Evolutionary conservation across 345 rosid species (phyloP).

Genomic region (Eucalyptus cladocalyx): DNA sequence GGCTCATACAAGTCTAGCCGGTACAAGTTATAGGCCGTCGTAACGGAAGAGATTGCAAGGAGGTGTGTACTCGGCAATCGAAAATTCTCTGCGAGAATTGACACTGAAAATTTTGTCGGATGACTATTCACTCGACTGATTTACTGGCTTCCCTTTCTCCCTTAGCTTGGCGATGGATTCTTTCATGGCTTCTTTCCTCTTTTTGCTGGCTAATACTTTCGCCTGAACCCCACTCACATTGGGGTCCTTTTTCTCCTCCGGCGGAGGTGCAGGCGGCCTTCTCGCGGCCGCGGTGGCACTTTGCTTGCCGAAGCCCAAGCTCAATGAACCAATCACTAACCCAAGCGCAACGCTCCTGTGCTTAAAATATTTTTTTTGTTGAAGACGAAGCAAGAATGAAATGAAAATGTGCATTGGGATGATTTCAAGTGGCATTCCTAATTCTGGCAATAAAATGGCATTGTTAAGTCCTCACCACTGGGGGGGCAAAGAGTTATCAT

Average conservation of each 20-base stretch:
- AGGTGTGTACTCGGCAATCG: not conserved
- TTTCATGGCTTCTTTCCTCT: slow-evolving; percentile 38
- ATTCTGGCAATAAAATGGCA: not conserved
- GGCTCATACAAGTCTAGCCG: not conserved
- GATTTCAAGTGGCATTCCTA: not conserved
- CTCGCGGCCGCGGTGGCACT: slow-evolving; percentile 46
- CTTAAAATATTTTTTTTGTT: not conserved
- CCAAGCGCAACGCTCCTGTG: slow-evolving; percentile 34
- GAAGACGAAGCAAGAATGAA: not conserved
- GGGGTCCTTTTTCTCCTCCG: slow-evolving; percentile 60
- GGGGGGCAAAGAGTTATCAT: not conserved
- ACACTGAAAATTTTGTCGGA: not conserved
- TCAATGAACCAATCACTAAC: slow-evolving; percentile 24
- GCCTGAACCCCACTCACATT: slow-evolving; percentile 72
- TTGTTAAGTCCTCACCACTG: not conserved
- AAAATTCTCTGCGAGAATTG: not conserved
- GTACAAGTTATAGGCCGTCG: not conserved
- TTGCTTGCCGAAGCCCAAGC: slow-evolving; percentile 22
- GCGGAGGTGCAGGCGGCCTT: slow-evolving; percentile 52
- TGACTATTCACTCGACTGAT: not conserved
- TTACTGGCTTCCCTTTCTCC: slow-evolving; percentile 42
- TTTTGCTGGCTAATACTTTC: slow-evolving; percentile 77
- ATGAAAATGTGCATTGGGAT: not conserved
- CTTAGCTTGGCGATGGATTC: slow-evolving; percentile 29
- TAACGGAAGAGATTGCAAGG: not conserved